Evolutionary conservation across 495 filamentous ascomycete genomes (phyloP).

Genomic region (Daldinia bambusicola): DNA sequence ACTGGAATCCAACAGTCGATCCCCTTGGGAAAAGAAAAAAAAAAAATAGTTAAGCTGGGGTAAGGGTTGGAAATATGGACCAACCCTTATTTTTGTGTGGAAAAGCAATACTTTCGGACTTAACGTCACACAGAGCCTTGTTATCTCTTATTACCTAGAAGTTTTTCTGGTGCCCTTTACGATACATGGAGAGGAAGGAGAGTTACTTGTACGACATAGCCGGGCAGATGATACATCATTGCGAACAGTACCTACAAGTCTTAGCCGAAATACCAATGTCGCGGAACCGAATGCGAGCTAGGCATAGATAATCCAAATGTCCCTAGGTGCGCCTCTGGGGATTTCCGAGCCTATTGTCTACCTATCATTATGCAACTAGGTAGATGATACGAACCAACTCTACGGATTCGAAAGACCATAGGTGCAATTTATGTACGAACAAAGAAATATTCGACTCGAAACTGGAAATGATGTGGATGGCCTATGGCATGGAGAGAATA

Average conservation of each 20-base stretch:
- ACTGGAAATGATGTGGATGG: background rate
- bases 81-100: constrained; percentile 5
- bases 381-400: background rate
- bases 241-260: background rate
- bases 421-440: too few species aligned
- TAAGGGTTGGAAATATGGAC: background rate
- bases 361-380: background rate
- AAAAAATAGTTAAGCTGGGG: background rate
- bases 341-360: background rate
- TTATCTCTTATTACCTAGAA: background rate
- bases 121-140: background rate
- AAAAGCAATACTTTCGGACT: constrained; percentile 12
- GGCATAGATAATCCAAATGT: background rate
- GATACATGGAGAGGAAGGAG: background rate
- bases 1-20: background rate
- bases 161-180: background rate
- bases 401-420: too few species aligned
- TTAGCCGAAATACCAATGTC: background rate
- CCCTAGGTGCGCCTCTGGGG: background rate
- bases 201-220: background rate
- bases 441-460: constrained; percentile 6
- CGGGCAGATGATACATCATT: background rate
- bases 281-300: background rate
- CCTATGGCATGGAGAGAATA: constrained; percentile 1
- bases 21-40: background rate